These are phyloP conservation scores for Geosmithia morbida DNA, from an alignment of 2,329 filamentous ascomycete genomes.

Conservation along the genomic window DNA sequence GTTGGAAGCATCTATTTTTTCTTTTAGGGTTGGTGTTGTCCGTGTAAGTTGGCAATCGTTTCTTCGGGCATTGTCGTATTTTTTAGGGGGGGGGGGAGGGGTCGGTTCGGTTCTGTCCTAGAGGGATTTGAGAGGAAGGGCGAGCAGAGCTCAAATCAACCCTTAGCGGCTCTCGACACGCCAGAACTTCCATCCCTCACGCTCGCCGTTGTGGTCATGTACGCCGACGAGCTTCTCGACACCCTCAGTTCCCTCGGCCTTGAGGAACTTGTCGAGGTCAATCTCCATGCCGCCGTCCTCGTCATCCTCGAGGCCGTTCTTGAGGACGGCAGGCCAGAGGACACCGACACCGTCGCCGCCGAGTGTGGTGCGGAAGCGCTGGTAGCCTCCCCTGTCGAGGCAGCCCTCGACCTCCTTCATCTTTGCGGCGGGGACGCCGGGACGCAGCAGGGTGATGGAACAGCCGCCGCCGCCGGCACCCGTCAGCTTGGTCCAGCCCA, in stretches of 20 bases:
- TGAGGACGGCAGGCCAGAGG: conserved; percentile 80
- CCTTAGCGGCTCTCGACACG: conserved; percentile 35
- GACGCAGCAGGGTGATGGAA: conserved; percentile 78
- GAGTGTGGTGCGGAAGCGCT: conserved; percentile 76
- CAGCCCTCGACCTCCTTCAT: conserved; percentile 49
- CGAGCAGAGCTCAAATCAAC: too few species aligned
- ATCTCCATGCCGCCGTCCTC: conserved; percentile 81
- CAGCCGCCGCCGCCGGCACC: conserved; percentile 93
- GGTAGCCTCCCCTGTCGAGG: conserved; percentile 59
- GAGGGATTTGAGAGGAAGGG: too few species aligned
- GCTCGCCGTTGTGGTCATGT: conserved; percentile 48
- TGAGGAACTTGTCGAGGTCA: conserved; percentile 70
- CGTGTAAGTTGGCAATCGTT: too few species aligned
- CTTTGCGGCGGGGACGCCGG: conserved; percentile 40
- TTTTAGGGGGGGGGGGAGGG: neutral
- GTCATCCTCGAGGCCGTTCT: conserved; percentile 69
- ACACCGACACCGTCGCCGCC: conserved; percentile 91
- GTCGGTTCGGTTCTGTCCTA: too few species aligned
- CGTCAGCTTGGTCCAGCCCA: conserved; percentile 96
- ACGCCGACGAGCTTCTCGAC: conserved; percentile 83
- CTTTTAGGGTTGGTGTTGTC: too few species aligned
- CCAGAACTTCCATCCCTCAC: conserved; percentile 84
- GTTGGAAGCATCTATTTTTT: too few species aligned
- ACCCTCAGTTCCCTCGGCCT: conserved; percentile 68
- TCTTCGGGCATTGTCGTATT: too few species aligned